Evolutionary conservation across 208 protist genomes (phyloP), one percentile per base, ranked within the genome.

Genomic region (Porcisia hertigi): DNA sequence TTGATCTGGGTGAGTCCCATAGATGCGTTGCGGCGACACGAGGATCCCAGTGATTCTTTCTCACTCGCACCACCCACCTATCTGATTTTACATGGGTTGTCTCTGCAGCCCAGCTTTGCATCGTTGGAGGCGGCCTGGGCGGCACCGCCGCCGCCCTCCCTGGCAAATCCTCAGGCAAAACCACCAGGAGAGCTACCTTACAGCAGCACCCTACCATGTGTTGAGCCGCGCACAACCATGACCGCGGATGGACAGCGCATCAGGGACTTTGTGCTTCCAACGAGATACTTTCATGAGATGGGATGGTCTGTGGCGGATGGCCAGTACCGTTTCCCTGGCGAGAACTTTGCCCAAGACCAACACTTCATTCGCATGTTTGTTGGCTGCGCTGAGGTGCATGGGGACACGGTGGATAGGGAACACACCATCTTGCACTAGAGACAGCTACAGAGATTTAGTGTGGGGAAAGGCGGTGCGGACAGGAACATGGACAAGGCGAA

Each of bases 1-100:
- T 43, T 90, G n/a, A 30, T 90, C 57, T 92, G 88, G 88, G 58
- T 92, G 8, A 83, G 73, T 54, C 88, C 88, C 14, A 69, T 76
- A 23, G 73, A 88, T 34, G 88, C 88, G 25, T 71, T 92, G 25
- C 77, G 72, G 2, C 85, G 74, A 0, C 88, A 92, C 75, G 80
- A 88, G 53, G 71, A 84, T 63, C 18, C 58, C 5, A 41, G 23
- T 1, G 77, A 87, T 25, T 34, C 54, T 34, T 92, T 92, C 43
- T 80, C 73, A 30, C 75, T 92, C 43, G 81, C 88, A 20, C 77
- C 79, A 4, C 85, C 86, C 2, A 92, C 88, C 11, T 92, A 81
- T 52, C 75, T 89, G 49, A 49, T 92, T 34, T 73, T 92, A 16
- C 76, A 83, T 69, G 72, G 76, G 0, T 62, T 92, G n/a, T 77